These are phyloP conservation scores for Zymoseptoria pseudotritici DNA, from an alignment of 2,329 filamentous ascomycete species.

Conservation along the genomic window DNA sequence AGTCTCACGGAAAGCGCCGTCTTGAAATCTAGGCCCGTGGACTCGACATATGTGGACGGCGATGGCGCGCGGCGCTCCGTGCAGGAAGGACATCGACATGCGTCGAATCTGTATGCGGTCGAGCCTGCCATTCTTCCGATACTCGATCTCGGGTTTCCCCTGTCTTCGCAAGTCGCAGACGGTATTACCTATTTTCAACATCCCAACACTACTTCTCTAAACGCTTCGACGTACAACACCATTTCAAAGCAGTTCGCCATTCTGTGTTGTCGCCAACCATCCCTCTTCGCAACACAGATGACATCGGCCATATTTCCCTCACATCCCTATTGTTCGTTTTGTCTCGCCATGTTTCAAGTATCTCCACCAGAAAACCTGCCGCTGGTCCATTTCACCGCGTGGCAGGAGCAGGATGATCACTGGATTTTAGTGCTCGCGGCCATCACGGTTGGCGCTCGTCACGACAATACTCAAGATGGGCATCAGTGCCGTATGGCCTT, in stretches of 20 bases:
- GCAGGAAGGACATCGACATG: neutral
- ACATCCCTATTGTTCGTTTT: neutral
- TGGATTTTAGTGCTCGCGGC: constrained; percentile 2
- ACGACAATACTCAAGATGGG: neutral
- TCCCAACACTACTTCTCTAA: neutral
- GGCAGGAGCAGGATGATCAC: neutral
- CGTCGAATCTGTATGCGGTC: neutral
- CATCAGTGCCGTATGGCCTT: neutral
- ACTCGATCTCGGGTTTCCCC: neutral
- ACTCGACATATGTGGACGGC: neutral
- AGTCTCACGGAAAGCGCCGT: neutral
- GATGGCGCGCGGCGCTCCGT: neutral
- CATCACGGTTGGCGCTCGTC: neutral
- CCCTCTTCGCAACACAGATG: neutral
- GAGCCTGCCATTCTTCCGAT: neutral
- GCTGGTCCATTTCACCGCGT: neutral
- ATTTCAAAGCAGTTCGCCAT: neutral
- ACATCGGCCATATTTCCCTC: neutral
- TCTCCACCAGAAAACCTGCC: neutral
- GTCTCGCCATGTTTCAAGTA: neutral
- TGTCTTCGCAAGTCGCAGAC: neutral
- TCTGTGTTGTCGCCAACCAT: neutral
- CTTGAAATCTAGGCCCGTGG: neutral
- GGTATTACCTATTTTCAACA: neutral
- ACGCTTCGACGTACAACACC: neutral